phyloP scores from a whole-genome alignment of 495 filamentous ascomycete genomes.

The Xylaria nigripes region DNA sequence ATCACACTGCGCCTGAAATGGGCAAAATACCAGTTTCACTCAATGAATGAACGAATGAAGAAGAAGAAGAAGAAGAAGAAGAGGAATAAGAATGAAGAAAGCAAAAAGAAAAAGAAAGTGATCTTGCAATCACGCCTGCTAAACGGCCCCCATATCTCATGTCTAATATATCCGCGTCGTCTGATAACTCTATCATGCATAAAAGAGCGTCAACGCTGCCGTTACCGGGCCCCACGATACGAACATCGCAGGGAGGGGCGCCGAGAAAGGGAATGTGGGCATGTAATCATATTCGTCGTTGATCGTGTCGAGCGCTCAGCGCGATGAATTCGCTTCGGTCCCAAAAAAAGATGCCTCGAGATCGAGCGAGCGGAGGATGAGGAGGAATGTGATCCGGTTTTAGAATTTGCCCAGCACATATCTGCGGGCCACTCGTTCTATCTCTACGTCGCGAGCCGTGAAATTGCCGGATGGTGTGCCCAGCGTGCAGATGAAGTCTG shows the following conservation, averaged over 20 bases:
- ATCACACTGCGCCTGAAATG: background rate
- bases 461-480: slow-evolving; percentile 21
- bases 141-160: background rate
- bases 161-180: background rate
- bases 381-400: background rate
- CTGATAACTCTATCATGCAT: background rate
- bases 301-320: slow-evolving; percentile 23
- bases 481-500: slow-evolving; percentile 34
- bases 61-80: background rate
- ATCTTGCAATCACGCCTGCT: background rate
- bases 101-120: background rate
- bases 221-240: background rate
- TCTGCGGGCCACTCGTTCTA: slow-evolving; percentile 17
- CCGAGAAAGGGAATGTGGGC: background rate
- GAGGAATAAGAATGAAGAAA: background rate
- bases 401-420: slow-evolving; percentile 28
- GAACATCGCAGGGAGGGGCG: background rate
- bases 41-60: too few relatives aligned
- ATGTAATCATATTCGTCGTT: slow-evolving; percentile 15
- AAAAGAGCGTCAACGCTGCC: slow-evolving; percentile 2
- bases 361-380: background rate
- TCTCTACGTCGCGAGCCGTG: slow-evolving; percentile 14
- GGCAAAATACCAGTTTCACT: background rate
- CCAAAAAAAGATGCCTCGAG: slow-evolving; percentile 2
- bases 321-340: slow-evolving; percentile 10